Conservation (phyloP, 495 filamentous ascomycete species). For the Xylaria intraflava region DNA sequence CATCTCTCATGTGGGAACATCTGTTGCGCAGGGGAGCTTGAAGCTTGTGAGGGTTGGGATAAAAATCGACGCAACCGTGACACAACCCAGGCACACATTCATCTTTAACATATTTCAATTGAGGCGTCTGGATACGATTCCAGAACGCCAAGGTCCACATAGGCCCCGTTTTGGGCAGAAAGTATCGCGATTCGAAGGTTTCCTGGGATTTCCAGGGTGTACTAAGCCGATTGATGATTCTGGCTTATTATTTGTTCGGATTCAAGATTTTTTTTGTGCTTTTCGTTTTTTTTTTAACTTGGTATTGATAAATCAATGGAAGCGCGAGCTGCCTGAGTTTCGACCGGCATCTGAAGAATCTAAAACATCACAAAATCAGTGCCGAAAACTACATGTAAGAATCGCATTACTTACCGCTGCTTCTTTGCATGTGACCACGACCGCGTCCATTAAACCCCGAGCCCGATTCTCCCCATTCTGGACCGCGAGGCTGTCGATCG, state of each 20-base stretch:
- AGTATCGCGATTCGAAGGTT: background rate
- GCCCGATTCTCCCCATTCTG: conserved; percentile 60
- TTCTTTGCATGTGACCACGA: conserved; percentile 71
- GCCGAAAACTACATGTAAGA: background rate
- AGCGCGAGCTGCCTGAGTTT: conserved; percentile 23
- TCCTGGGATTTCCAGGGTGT: background rate
- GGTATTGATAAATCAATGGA: conserved; percentile 26
- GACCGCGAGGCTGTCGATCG: conserved; percentile 77
- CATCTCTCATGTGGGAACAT: conserved; percentile 11
- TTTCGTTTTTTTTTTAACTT: too few relatives aligned
- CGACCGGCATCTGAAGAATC: conserved; percentile 31
- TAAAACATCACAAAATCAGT: conserved; percentile 13
- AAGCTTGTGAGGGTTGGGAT: background rate
- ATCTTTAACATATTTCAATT: background rate
- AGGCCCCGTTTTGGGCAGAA: background rate
- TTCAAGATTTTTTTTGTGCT: background rate
- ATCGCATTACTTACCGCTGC: conserved; percentile 55
- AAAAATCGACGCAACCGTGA: background rate
- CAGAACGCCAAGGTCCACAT: background rate
- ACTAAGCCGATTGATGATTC: background rate
- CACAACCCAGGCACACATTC: background rate
- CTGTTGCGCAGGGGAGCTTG: background rate
- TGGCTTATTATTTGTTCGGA: background rate
- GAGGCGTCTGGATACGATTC: background rate
- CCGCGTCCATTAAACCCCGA: conserved; percentile 59